These are phyloP conservation scores for Mucuna pruriens DNA, from an alignment of 306 rosid species.

Conservation along the genomic window DNA sequence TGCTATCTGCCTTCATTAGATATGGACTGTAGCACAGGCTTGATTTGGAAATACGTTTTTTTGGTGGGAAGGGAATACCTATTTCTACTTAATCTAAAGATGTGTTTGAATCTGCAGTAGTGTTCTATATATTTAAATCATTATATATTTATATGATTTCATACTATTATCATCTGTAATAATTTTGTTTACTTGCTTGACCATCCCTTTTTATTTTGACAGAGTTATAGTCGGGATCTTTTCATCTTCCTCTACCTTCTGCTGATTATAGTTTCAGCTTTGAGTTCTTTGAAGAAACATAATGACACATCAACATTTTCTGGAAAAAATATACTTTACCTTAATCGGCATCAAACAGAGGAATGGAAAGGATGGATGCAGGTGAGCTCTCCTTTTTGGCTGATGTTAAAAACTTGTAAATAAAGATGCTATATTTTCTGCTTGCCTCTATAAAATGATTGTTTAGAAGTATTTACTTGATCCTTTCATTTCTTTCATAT, in stretches of 20 bases:
- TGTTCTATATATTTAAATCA: conserved; percentile 22
- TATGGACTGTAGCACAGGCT: neutral
- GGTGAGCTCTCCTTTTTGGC: conserved; percentile 61
- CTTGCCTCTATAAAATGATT: conserved; percentile 13
- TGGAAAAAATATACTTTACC: conserved; percentile 83
- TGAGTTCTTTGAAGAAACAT: conserved; percentile 96
- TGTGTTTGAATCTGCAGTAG: neutral
- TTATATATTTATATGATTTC: conserved; percentile 11
- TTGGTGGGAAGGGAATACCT: no score
- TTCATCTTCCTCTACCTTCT: conserved; percentile 90
- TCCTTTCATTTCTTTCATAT: conserved; percentile 16
- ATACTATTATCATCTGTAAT: conserved; percentile 15
- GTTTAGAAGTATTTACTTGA: neutral
- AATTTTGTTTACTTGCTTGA: conserved; percentile 31
- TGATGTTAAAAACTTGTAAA: conserved; percentile 31
- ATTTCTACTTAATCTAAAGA: conserved; percentile 14
- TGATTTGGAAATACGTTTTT: conserved; percentile 31
- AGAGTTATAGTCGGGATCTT: conserved; percentile 94
- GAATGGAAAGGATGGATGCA: conserved; percentile 99
- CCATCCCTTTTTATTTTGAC: conserved; percentile 42
- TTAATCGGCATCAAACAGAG: conserved; percentile 97
- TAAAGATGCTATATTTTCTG: conserved; percentile 2
- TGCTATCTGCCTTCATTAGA: conserved; percentile 16
- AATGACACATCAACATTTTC: conserved; percentile 77
- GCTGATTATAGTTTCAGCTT: conserved; percentile 86